phyloP scores from a whole-genome alignment of 768 basidiomycete genomes.

The Infundibulicybe gibba region DNA sequence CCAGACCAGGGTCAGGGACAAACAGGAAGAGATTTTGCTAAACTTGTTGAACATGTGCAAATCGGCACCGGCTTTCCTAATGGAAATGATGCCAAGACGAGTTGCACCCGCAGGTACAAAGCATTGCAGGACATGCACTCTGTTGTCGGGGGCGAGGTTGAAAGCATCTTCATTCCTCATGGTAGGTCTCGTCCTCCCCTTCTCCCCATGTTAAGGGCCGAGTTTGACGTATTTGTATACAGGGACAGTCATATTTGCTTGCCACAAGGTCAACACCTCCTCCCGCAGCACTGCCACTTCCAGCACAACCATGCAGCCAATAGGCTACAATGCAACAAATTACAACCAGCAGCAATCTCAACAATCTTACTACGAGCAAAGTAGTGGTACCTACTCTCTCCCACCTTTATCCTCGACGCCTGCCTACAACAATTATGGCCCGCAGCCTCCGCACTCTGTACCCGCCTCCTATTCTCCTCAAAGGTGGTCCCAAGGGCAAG shows the following conservation, averaged over 20 bases:
- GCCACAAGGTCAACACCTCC: conserved; percentile 58
- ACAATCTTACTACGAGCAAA: conserved; percentile 38
- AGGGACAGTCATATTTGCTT: conserved; percentile 72
- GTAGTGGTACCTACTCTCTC: conserved; percentile 30
- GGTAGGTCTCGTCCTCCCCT: conserved; percentile 42
- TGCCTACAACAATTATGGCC: conserved; percentile 28
- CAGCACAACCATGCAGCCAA: conserved; percentile 39
- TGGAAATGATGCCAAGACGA: conserved; percentile 75
- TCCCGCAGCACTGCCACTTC: conserved; percentile 36
- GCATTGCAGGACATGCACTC: conserved; percentile 63
- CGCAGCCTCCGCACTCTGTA: conserved; percentile 25
- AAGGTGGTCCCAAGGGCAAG: conserved; percentile 39
- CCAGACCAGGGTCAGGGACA: conserved; percentile 52
- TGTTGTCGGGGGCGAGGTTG: conserved; percentile 59
- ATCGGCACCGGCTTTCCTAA: conserved; percentile 47
- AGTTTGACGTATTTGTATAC: conserved; percentile 13
- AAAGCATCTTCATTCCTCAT: conserved; percentile 90
- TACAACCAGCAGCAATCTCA: conserved; percentile 30
- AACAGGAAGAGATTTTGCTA: conserved; percentile 45
- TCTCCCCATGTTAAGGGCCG: conserved; percentile 12
- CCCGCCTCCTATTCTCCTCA: conserved; percentile 34
- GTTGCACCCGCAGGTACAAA: conserved; percentile 82
- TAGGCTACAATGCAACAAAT: conserved; percentile 34
- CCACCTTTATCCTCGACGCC: conserved; percentile 33
- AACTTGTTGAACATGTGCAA: conserved; percentile 66